Base-by-base conservation (phyloP, 2,329 filamentous ascomycete genomes). In the Fusarium oligoseptatum region DNA sequence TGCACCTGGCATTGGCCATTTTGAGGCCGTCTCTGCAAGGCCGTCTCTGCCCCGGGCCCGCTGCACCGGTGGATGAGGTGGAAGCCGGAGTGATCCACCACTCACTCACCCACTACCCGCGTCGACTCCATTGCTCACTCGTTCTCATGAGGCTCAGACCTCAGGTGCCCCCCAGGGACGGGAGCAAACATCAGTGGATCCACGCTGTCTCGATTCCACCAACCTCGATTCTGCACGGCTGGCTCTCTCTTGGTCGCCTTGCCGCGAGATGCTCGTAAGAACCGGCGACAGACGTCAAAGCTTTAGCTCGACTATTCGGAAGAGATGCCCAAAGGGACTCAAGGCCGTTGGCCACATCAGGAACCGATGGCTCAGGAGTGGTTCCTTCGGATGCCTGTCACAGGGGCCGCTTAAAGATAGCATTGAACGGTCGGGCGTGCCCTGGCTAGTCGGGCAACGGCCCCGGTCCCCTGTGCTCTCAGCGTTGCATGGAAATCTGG, bases 401-500 rank as follows among this genome's bases (percentile, higher is more conserved):
- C 45, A 64, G 58, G 60, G 65, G 57, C 41, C 60, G 69, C 73
- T 70, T 73, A 70, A 69, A 58, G 58, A 66, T 43, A 65, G 41
- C 66, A 62, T 61, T 64, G 39, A 50, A 56, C 34, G 24, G 68
- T 32, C 17, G n/a, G 48, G 48, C n/a, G 24, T 50, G 72, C 72
- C 72, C 69, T 73, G 72, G 65, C 34, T 66, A 69, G 67, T 66
- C 65, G 72, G 70, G 63, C 64, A 57, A 29, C 50, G 67, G 68
- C 58, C 74, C 71, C 67, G 63, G 57, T 52, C 55, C 63, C 52
- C 41, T 76, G 71, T 36, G 63, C 58, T 71, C 50, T 60, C 70
- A 72, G 64, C 64, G 76, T 78, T 55, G 73, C 64, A 78, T 76
- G 66, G 43, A 67, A 77, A 78, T 76, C 76, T 78, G 75, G 64